Evolutionary conservation across 1,139 yeast genomes (phyloP).

Genomic region (Debaryomyces coudertii): DNA sequence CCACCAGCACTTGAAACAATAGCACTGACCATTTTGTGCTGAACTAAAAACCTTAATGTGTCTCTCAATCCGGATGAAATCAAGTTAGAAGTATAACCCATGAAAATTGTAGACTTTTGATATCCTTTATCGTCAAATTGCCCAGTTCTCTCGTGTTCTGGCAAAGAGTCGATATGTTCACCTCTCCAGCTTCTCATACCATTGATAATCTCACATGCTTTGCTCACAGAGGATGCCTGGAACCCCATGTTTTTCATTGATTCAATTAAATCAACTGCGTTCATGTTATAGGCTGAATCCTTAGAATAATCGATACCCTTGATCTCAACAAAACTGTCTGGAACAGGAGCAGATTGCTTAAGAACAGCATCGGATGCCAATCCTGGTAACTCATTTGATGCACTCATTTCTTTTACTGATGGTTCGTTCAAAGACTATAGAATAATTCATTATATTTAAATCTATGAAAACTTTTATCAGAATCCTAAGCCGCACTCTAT

Average conservation of each 20-base stretch:
- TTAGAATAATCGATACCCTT: constrained; percentile 86
- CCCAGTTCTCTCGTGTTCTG: constrained; percentile 72
- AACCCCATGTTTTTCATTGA: constrained; percentile 97
- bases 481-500: background rate
- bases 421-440: background rate
- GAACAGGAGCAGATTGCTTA: constrained; percentile 83
- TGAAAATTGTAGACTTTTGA: constrained; percentile 85
- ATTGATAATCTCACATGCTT: constrained; percentile 89
- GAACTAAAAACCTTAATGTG: constrained; percentile 83
- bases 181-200: constrained; percentile 96
- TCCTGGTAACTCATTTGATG: constrained; percentile 47
- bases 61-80: constrained; percentile 94
- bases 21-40: constrained; percentile 92
- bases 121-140: constrained; percentile 78
- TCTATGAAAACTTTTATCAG: constrained; percentile 1
- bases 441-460: background rate
- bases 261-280: constrained; percentile 73
- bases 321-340: constrained; percentile 75
- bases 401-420: constrained; percentile 11
- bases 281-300: constrained; percentile 67
- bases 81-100: constrained; percentile 97
- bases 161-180: constrained; percentile 61
- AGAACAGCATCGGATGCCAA: constrained; percentile 87
- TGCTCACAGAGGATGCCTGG: constrained; percentile 85
- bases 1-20: constrained; percentile 98